A percentile compares a stretch with the other conserved stretches of the same genome.
These are phyloP conservation scores for Pseudoneurospora amorphoporcata DNA, from an alignment of 495 filamentous ascomycete species.

Conservation along the genomic window DNA sequence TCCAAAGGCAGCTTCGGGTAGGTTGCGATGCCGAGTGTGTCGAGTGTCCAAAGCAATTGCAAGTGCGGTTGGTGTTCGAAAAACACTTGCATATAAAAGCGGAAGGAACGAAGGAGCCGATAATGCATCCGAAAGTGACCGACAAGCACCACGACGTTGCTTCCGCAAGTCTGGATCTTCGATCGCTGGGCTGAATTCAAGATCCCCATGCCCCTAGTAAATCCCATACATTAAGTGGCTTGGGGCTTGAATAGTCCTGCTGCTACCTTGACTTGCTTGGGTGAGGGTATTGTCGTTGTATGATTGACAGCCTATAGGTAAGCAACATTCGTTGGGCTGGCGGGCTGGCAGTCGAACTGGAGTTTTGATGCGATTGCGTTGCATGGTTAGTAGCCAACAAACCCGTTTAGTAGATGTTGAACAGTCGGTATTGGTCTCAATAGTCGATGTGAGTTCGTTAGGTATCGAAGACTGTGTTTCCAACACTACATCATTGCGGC, in stretches of 20 bases:
- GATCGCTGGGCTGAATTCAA: background rate
- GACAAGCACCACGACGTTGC: background rate
- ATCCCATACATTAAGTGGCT: background rate
- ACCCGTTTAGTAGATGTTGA: background rate
- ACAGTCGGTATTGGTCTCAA: background rate
- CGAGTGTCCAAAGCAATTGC: background rate
- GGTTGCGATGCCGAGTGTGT: background rate
- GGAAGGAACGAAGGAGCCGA: background rate
- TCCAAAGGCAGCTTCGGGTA: background rate
- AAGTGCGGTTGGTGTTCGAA: background rate
- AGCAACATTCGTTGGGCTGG: background rate
- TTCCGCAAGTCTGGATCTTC: background rate
- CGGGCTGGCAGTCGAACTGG: background rate
- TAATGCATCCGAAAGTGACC: background rate
- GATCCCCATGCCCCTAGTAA: background rate
- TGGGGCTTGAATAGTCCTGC: background rate
- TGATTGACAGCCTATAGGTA: background rate
- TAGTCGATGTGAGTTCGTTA: background rate
- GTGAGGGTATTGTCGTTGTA: background rate
- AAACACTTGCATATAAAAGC: background rate
- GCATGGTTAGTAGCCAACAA: background rate
- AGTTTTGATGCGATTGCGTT: background rate
- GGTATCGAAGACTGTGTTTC: background rate
- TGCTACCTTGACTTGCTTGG: background rate
- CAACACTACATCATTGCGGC: background rate